A percentile compares a stretch with the other conserved stretches of the same genome.
Evolutionary conservation across 768 basidiomycete genomes (phyloP).

Genomic region (Infundibulicybe gibba): DNA sequence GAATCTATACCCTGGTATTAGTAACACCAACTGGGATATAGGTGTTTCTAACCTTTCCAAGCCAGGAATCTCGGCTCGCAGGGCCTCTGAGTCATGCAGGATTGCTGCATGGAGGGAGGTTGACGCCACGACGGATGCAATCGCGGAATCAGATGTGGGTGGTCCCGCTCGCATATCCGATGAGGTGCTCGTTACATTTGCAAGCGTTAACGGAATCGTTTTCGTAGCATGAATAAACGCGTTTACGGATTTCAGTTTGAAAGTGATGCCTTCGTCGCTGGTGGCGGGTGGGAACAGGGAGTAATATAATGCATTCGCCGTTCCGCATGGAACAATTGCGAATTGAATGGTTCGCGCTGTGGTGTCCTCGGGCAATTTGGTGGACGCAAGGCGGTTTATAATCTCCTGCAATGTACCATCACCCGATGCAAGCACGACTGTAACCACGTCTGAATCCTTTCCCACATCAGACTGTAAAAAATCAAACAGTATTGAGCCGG

Average conservation of each 20-base stretch:
- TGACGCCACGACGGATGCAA: constrained; percentile 67
- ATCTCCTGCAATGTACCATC: constrained; percentile 94
- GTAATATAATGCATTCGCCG: constrained; percentile 90
- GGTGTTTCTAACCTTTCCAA: constrained; percentile 46
- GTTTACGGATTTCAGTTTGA: constrained; percentile 54
- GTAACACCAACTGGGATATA: not conserved
- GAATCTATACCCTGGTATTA: constrained; percentile 45
- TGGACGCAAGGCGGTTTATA: constrained; percentile 52
- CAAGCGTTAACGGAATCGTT: constrained; percentile 46
- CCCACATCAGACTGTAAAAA: constrained; percentile 28
- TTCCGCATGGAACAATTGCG: constrained; percentile 71
- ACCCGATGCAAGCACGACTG: constrained; percentile 70
- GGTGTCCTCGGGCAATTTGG: constrained; percentile 10
- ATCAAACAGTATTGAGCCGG: constrained; percentile 41
- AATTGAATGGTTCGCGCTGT: constrained; percentile 30
- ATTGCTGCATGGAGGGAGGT: constrained; percentile 84
- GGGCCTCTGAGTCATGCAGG: constrained; percentile 73
- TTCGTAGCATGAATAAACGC: constrained; percentile 39
- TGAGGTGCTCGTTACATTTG: constrained; percentile 42
- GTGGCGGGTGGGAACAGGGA: constrained; percentile 61
- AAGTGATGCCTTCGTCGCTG: constrained; percentile 18
- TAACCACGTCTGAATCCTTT: constrained; percentile 21
- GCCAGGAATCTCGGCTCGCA: constrained; percentile 68
- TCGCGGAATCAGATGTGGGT: constrained; percentile 39
- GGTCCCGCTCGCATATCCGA: constrained; percentile 18